Base-by-base conservation (phyloP, 371 early-diverging fungal genomes). In the Mucor lusitanicus region DNA sequence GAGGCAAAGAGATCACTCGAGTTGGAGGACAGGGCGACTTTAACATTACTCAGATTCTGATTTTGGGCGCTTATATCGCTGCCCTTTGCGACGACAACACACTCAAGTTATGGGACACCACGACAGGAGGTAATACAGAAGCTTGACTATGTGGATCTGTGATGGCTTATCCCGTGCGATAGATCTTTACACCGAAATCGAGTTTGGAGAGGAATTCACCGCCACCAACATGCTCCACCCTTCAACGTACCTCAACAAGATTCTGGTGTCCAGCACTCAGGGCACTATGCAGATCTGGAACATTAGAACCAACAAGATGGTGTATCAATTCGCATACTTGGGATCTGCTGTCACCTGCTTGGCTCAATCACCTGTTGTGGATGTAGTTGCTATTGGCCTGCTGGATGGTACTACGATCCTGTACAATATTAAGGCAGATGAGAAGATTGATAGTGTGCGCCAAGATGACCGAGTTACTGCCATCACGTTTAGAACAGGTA, bases 231-330 rank as follows among this genome's bases (percentile, higher is more conserved):
- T 96, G 44, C 77, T 97, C 39, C 99, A 99, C 68, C 99, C 98
- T 33, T 91, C 89, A 81, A 97, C 98, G 0, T 99, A 97, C 80
- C 80, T 98, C 44, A 97, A 99, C 87, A 99, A 99, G 77, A 80
- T 99, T 6, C 81, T 98, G 17, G 77, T 97, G 15, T 95, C 88
- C 25, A 92, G 94, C 69, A 86, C 85, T 12, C 91, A 97, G 70
- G 98, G 97, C 32, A 73, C 84, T 0, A 86, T 97, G 90, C 93
- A 94, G 80, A 82, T 99, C 57, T 97, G 96, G 95, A 99, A 98
- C 76, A 87, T 97, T 70, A 84, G 85, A 57, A 87, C 89, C 61
- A 89, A 94, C 66, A 88, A 89, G 42, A 78, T 94, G 77, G 74
- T 97, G 15, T 92, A 93, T 80, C 88, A 92, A 55, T 94, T 95